Evolutionary conservation across 148 eudicot genomes (phyloP).

Genomic region (Chenopodium quinoa): DNA sequence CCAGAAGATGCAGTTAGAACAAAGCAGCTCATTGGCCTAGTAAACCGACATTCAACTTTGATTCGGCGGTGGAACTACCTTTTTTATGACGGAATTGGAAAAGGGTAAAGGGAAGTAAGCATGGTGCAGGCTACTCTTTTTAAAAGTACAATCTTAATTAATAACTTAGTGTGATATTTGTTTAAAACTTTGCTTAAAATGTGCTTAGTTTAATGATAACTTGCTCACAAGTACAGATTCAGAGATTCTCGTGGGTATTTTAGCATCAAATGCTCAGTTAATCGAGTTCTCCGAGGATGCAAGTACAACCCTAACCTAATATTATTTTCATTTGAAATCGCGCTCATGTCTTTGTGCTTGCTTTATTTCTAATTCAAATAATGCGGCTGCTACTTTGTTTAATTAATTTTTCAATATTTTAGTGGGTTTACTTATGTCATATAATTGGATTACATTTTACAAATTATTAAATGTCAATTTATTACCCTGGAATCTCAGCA

Average conservation of each 20-base stretch:
- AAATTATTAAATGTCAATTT: neutral
- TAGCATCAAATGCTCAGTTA: conserved; percentile 31
- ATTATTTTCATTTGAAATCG: conserved; percentile 25
- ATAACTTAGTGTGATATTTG: neutral
- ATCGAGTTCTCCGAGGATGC: conserved; percentile 28
- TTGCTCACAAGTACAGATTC: conserved; percentile 35
- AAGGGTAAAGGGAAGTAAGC: conserved; percentile 14
- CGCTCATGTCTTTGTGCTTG: conserved; percentile 26
- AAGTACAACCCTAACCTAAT: conserved; percentile 47
- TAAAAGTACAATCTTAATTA: conserved; percentile 19
- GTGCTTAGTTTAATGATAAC: conserved; percentile 30
- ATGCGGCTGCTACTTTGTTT: conserved; percentile 12
- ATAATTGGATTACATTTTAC: conserved; percentile 9
- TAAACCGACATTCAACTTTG: conserved; percentile 17
- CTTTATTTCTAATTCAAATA: conserved; percentile 15
- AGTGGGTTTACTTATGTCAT: neutral
- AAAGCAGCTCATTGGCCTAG: conserved; percentile 5
- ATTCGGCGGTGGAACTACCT: conserved; percentile 14
- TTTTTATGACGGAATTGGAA: conserved; percentile 10
- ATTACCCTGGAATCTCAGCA: neutral
- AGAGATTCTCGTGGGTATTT: conserved; percentile 35
- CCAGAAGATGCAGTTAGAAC: neutral
- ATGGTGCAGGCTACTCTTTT: conserved; percentile 18
- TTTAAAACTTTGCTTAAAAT: neutral
- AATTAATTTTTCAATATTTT: neutral